Evolutionary conservation across 345 rosid species (phyloP).

Genomic region (Atalantia buxifolia): DNA sequence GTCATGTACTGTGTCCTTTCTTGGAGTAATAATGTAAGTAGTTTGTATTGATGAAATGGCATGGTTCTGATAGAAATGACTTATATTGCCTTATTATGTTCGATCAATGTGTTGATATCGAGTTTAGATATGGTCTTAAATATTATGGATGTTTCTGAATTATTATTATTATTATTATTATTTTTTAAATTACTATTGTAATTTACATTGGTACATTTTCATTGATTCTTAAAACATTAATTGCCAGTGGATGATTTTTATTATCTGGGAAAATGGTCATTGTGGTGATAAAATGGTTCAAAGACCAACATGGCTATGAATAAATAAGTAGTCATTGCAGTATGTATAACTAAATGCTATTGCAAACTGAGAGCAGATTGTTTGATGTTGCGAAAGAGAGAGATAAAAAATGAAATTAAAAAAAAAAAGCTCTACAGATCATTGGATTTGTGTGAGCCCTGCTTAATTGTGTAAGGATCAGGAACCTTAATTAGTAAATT

Average conservation of each 20-base stretch:
- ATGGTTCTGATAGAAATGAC: background rate
- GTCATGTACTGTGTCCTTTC: background rate
- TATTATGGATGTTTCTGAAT: background rate
- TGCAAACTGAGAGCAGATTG: background rate
- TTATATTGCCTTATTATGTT: background rate
- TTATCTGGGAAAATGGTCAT: background rate
- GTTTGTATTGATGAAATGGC: background rate
- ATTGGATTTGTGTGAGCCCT: background rate
- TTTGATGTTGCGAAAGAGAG: background rate
- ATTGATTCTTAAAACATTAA: too few relatives aligned
- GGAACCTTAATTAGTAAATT: background rate
- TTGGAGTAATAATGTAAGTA: constrained; percentile 5
- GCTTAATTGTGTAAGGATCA: background rate
- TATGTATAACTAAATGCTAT: too few relatives aligned
- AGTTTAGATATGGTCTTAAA: background rate
- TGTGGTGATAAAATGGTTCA: background rate
- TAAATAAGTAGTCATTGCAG: too few relatives aligned
- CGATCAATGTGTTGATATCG: background rate
- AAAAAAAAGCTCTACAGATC: background rate
- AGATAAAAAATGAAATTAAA: too few relatives aligned
- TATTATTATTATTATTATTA: background rate
- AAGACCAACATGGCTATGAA: too few relatives aligned
- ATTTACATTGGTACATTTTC: too few relatives aligned
- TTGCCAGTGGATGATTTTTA: too few relatives aligned
- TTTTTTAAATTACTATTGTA: background rate